Evolutionary conservation across 2,329 filamentous ascomycete species (phyloP), one percentile per base, ranked within the genome.

Genomic region (Apiospora marii): DNA sequence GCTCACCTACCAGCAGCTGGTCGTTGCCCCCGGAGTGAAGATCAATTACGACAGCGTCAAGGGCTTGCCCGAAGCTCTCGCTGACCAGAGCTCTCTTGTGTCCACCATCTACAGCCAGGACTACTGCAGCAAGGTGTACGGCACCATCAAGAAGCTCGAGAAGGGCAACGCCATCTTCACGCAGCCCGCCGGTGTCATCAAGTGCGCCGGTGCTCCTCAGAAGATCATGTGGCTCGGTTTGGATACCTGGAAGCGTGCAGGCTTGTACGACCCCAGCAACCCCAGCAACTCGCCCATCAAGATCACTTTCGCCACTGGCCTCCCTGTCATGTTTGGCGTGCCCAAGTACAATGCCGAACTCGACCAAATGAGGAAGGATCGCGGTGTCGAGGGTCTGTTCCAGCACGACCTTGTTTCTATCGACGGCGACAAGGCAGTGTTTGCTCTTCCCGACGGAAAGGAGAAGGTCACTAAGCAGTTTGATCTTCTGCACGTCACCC

Each of bases 211-310:
- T 19, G 82, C 81, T 0, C 82, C 82, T 4, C 82, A 83, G 73
- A 83, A 83, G 78, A 79, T 83, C 72, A 77, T 83, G 76, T 83
- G 82, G 82, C 82, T 83, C 81, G 82, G 81, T 4, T 76, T 83
- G 34, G 82, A 80, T 12, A 80, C 83, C 72, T 83, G 82, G 82
- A 76, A 81, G 72, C 77, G 78, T 22, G 78, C 81, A 24, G 81
- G 79, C 13, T 78, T 82, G 12, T 75, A 80, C 37, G 75, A 78
- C 61, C 68, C 68, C 19, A 27, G 16, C 30, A 41, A 58, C 68
- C 49, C 68, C 16, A 30, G 30, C 34, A 46, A 27, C 41, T 64
- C 51, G 44, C 74, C 79, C 27, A 80, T 83, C 51, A 74, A 79
- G 34, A 77, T 80, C 0, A 76, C 77, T 14, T 84, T 83, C 41